Evolutionary conservation across 208 protist genomes (phyloP), one percentile per base, ranked within the genome.

Genomic region (Naegleria lovaniensis): DNA sequence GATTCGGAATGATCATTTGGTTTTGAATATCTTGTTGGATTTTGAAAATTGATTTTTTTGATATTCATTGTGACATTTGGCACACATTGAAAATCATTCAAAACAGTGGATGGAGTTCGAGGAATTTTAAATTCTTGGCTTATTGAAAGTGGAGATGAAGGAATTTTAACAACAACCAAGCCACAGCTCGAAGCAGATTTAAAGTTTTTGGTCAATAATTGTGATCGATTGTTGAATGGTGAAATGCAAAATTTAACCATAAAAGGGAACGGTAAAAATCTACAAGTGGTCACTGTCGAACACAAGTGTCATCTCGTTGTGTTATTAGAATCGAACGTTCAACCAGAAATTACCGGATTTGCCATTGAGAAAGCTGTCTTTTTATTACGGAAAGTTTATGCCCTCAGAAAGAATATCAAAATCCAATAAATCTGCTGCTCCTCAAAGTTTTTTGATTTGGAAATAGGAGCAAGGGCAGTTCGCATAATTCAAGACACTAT

Each of bases 161-260:
- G 67, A 36, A 79, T 79, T 36, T 79, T 79, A 79, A 79, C 67
- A 25, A 79, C 67, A 36, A 79, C 67, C 9, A 79, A 79, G n/a
- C 67, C 67, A 36, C 67, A 79, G 36, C n/a, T 79, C 6, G 67
- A 79, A 79, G 67, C 67, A 79, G 67, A 79, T 79, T 79, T 79
- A 79, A 79, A 79, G 67, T 79, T 79, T 79, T 33, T 79, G 7
- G 67, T 79, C 6, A 79, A 79, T 79, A 79, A 79, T 79, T 79
- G 67, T 33, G 67, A 79, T 9, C 13, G 67, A 36, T 79, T 79
- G 36, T 9, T 79, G 67, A 79, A 79, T 79, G 67, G 67, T 36
- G 67, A 36, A 79, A 79, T 79, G 67, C 67, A 79, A 79, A 79
- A 29, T 36, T 79, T 79, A 79, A 36, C 67, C 19, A 79, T 79